Evolutionary conservation across 2,329 filamentous ascomycete species (phyloP), one percentile per base, ranked within the genome.

Genomic region (Aspergillus felis): DNA sequence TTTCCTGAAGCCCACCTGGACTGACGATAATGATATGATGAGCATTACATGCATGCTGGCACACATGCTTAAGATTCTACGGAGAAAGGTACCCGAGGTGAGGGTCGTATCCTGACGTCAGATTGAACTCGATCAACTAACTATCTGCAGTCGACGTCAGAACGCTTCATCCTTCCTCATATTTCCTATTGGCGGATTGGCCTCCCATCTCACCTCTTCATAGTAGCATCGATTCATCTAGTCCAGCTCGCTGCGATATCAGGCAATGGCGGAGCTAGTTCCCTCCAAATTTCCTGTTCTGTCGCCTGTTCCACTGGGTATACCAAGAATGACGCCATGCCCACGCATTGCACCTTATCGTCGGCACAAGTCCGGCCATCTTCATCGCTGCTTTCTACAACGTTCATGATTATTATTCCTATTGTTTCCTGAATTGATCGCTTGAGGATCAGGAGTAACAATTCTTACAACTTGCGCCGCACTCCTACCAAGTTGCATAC

Each of bases 391-490:
- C 24, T 17, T 42, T n/a, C 28, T 20, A 22, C 41, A 20, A 12
- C 8, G 41, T 7, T 22, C 22, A 22, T 9, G 3, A 24, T 24
- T 24, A 46, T 22, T 44, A 46, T 46, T 4, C 42, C n/a, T 44
- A n/a, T 24, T 46, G 9, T 20, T 44, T 20, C 20, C 24, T 25
- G 2, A 47, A 24, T 47, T 22, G 8, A 27, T 47, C 5, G 12
- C 22, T 14, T 24, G 22, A 47, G 24, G n/a, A 24, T 47, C 22
- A 27, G 44, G 14, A 27, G 29, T 25, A 51, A 5, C 25, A 32
- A 51, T 12, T 4, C 28, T 3, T 25, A 24, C 60, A 58, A 64
- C 60, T 60, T 55, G 49, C 62, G 50, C 55, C 38, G 46, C 29
- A n/a, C 50, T 49, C 52, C 48, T 48, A 29, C 32, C 24, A 25